A percentile compares a stretch with the other conserved stretches of the same genome.
phyloP scores from a whole-genome alignment of 2,329 filamentous ascomycete species.

The Penicillium sp. region DNA sequence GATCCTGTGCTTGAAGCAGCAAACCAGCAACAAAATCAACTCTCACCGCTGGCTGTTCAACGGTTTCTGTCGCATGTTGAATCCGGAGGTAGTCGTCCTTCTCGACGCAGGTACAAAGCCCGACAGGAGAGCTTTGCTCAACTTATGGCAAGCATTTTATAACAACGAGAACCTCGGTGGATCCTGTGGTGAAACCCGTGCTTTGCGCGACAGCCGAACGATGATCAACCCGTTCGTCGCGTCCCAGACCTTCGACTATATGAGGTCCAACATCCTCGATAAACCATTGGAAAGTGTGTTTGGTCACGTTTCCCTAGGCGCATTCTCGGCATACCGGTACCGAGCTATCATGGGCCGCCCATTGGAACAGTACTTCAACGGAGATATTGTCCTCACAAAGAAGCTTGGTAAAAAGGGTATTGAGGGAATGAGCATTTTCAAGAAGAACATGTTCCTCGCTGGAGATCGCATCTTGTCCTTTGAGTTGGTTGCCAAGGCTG shows the following conservation, averaged over 20 bases:
- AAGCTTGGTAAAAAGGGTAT: slow-evolving; percentile 14
- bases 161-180: slow-evolving; percentile 12
- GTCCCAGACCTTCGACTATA: slow-evolving; percentile 11
- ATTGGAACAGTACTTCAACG: slow-evolving; percentile 12
- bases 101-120: slow-evolving; percentile 12
- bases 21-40: slow-evolving; percentile 14
- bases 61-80: slow-evolving; percentile 10
- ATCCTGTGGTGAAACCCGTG: slow-evolving; percentile 11
- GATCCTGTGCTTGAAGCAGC: slow-evolving; percentile 12
- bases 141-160: slow-evolving; percentile 10
- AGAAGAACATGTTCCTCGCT: slow-evolving; percentile 16
- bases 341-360: slow-evolving; percentile 12
- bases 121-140: slow-evolving; percentile 1
- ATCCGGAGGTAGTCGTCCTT: slow-evolving; percentile 8
- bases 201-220: slow-evolving; percentile 2
- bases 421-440: slow-evolving; percentile 15
- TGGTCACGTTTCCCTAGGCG: slow-evolving; percentile 9
- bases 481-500: slow-evolving; percentile 12
- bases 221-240: slow-evolving; percentile 9
- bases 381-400: slow-evolving; percentile 9
- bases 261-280: slow-evolving; percentile 10
- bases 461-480: slow-evolving; percentile 13
- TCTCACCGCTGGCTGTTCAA: slow-evolving; percentile 15
- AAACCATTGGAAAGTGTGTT: slow-evolving; percentile 12
- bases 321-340: slow-evolving; percentile 13